phyloP scores from a whole-genome alignment of 805 yeast genomes.

The Candida caryicola region DNA sequence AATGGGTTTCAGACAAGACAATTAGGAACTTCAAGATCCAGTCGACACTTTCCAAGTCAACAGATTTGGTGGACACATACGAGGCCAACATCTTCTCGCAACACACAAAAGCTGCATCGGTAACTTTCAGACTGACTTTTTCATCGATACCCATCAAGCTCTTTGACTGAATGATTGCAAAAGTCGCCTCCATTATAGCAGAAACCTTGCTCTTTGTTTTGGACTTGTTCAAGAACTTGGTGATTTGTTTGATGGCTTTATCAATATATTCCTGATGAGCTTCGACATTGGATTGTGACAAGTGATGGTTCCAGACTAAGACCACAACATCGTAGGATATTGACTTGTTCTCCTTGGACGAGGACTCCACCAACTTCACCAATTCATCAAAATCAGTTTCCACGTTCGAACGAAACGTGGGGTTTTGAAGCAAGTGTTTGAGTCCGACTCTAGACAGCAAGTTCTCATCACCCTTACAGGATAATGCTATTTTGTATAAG shows the following conservation, averaged over 20 bases:
- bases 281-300: conserved; percentile 35
- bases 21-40: background rate
- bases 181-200: conserved; percentile 2
- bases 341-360: conserved; percentile 2
- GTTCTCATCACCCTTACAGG: conserved; percentile 2
- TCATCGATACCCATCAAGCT: background rate
- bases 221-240: conserved; percentile 10
- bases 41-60: background rate
- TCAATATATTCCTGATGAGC: conserved; percentile 21
- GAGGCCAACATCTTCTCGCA: background rate
- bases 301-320: conserved; percentile 38
- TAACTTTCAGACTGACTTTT: background rate
- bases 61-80: background rate
- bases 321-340: conserved; percentile 16
- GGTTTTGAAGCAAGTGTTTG: conserved; percentile 43
- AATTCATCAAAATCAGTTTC: conserved; percentile 41
- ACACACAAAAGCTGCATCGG: background rate
- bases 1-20: background rate
- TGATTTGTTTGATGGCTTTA: conserved; percentile 12
- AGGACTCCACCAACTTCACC: conserved; percentile 7
- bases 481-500: conserved; percentile 7
- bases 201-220: background rate
- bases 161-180: background rate
- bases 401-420: conserved; percentile 52
- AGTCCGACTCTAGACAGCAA: conserved; percentile 22